Evolutionary conservation across 352 stramenopile genomes (phyloP).

Genomic region (Phytophthora cactorum): DNA sequence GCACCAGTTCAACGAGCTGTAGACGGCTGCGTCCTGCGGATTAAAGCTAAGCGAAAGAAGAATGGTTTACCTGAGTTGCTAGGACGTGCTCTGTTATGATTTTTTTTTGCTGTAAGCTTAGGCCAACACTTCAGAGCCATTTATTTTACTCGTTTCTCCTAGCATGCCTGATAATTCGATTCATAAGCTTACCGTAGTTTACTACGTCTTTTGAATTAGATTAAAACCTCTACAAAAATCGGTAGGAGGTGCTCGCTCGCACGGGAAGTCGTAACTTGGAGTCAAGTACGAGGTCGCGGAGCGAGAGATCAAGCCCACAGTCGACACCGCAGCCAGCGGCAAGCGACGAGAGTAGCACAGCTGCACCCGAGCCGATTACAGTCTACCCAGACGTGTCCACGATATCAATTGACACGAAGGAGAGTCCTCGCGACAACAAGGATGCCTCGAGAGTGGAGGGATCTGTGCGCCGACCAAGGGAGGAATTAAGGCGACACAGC

Average conservation of each 20-base stretch:
- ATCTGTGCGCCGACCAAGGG: background rate
- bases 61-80: too few relatives aligned
- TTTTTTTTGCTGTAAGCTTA: too few relatives aligned
- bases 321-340: background rate
- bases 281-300: slow-evolving; percentile 10
- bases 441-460: background rate
- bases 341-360: background rate
- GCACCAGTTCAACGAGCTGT: too few relatives aligned
- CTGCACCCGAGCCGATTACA: slow-evolving; percentile 8
- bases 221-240: slow-evolving; percentile 71
- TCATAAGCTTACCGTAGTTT: too few relatives aligned
- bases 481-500: background rate
- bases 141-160: too few relatives aligned
- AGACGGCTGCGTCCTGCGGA: too few relatives aligned
- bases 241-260: slow-evolving; percentile 49
- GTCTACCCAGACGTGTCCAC: slow-evolving; percentile 29
- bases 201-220: too few relatives aligned
- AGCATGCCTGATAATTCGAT: too few relatives aligned
- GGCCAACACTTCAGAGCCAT: too few relatives aligned
- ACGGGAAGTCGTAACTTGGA: slow-evolving; percentile 33
- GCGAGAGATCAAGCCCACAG: slow-evolving; percentile 16
- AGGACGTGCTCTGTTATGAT: too few relatives aligned
- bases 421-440: slow-evolving; percentile 7
- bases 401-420: slow-evolving; percentile 28
- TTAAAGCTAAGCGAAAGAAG: too few relatives aligned